phyloP scores from a whole-genome alignment of 805 yeast genomes.

The Candida ovalis region DNA sequence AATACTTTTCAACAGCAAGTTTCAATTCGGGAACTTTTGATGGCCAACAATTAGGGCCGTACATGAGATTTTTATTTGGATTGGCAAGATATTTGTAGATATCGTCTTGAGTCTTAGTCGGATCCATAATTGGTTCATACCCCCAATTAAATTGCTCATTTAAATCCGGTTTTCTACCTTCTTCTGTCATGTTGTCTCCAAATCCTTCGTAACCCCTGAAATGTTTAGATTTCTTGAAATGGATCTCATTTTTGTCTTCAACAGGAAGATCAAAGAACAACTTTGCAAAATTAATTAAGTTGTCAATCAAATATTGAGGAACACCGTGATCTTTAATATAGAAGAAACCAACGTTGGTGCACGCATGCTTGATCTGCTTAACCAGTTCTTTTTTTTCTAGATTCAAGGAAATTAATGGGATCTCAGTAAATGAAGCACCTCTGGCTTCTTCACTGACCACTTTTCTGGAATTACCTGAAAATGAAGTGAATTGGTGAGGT shows the following conservation, averaged over 20 bases:
- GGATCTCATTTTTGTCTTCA: slow-evolving; percentile 22
- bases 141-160: slow-evolving; percentile 23
- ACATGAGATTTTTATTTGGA: slow-evolving; percentile 15
- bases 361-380: slow-evolving; percentile 12
- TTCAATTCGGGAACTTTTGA: slow-evolving; percentile 25
- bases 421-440: slow-evolving; percentile 14
- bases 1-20: slow-evolving; percentile 20
- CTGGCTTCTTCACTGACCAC: slow-evolving; percentile 15
- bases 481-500: slow-evolving; percentile 14
- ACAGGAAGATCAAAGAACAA: slow-evolving; percentile 22
- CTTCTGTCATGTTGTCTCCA: slow-evolving; percentile 20
- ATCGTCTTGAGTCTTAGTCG: slow-evolving; percentile 20
- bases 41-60: slow-evolving; percentile 30
- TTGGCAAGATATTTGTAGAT: slow-evolving; percentile 17
- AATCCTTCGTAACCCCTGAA: slow-evolving; percentile 21
- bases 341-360: slow-evolving; percentile 30
- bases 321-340: slow-evolving; percentile 29
- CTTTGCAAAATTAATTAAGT: slow-evolving; percentile 19
- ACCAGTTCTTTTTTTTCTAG: slow-evolving; percentile 7
- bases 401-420: slow-evolving; percentile 15
- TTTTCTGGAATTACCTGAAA: slow-evolving; percentile 10
- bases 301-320: slow-evolving; percentile 22
- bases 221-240: slow-evolving; percentile 14
- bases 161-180: slow-evolving; percentile 20
- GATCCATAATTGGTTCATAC: slow-evolving; percentile 31